phyloP scores from a whole-genome alignment of 495 filamentous ascomycete species.

The Aspergillus incahuasiensis region DNA sequence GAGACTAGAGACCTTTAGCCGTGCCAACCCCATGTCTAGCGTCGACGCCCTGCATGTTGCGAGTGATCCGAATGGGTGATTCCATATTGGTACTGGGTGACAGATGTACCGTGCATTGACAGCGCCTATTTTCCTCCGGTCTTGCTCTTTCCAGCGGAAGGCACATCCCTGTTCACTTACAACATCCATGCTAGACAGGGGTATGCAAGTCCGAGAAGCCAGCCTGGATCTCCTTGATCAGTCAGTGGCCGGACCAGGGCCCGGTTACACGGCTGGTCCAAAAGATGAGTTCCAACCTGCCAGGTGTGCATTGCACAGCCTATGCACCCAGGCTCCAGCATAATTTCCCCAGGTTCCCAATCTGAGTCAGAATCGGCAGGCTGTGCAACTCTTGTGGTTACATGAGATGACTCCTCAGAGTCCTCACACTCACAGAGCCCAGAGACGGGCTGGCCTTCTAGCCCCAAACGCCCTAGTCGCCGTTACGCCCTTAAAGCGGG shows the following conservation, averaged over 20 bases:
- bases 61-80: constrained; percentile 6
- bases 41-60: background rate
- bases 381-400: background rate
- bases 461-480: constrained; percentile 9
- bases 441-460: background rate
- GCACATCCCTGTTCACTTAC: constrained; percentile 12
- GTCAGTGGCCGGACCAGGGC: background rate
- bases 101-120: background rate
- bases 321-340: background rate
- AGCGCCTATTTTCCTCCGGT: background rate
- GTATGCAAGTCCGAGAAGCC: no score
- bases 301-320: no score
- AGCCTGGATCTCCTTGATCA: background rate
- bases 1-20: background rate
- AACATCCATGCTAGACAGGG: background rate
- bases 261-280: background rate
- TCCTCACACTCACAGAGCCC: background rate
- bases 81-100: background rate
- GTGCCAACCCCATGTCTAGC: constrained; percentile 4
- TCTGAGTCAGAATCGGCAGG: background rate
- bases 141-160: background rate
- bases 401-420: constrained; percentile 3
- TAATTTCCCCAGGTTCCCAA: background rate
- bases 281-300: background rate
- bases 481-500: constrained; percentile 5